A percentile compares a stretch with the other conserved stretches of the same genome.
phyloP scores from a whole-genome alignment of 768 basidiomycete species.

The Mycena belliarum region DNA sequence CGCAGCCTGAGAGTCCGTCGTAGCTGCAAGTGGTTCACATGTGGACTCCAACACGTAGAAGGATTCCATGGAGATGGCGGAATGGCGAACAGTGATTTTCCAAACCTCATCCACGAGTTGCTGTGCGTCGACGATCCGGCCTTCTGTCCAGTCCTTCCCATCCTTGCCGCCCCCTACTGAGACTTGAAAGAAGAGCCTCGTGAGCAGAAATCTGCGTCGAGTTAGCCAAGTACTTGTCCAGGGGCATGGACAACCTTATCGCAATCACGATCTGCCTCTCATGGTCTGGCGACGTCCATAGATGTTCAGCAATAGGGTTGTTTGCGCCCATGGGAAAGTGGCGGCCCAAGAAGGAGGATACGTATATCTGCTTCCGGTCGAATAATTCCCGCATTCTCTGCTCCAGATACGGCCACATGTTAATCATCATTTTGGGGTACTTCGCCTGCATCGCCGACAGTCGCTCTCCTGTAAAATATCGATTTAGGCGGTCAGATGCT shows the following conservation, averaged over 20 bases:
- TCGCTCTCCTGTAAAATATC: constrained; percentile 51
- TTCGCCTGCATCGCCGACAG: constrained; percentile 38
- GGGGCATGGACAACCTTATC: constrained; percentile 45
- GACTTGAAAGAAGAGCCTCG: constrained; percentile 61
- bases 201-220: constrained; percentile 56
- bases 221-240: not conserved
- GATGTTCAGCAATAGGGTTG: constrained; percentile 38
- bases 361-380: constrained; percentile 40
- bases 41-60: constrained; percentile 70
- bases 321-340: constrained; percentile 27
- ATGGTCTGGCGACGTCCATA: constrained; percentile 66
- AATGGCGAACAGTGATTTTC: constrained; percentile 42
- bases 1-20: not conserved
- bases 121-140: constrained; percentile 46
- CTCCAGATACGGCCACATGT: constrained; percentile 74
- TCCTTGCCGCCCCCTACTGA: constrained; percentile 49
- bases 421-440: constrained; percentile 48
- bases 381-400: constrained; percentile 47
- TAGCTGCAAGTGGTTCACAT: constrained; percentile 47
- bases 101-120: constrained; percentile 66
- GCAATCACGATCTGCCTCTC: constrained; percentile 57
- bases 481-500: constrained; percentile 49
- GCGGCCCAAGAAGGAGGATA: constrained; percentile 50
- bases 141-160: constrained; percentile 33
- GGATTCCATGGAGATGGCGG: constrained; percentile 26